Evolutionary conservation across 805 yeast genomes (phyloP).

Genomic region (Pichia phayaonensis): DNA sequence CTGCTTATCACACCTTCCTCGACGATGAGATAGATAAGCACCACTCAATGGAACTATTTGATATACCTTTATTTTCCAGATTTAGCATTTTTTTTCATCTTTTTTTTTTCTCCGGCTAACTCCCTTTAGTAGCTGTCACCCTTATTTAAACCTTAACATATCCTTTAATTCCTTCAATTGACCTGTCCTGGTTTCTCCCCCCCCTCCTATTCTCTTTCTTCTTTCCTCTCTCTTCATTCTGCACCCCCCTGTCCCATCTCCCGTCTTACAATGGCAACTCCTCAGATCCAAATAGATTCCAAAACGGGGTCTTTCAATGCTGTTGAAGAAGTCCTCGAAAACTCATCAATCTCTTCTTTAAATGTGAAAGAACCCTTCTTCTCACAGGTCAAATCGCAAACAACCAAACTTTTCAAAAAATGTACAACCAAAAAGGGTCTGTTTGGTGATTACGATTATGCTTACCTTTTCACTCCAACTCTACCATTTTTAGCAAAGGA

Average conservation of each 20-base stretch:
- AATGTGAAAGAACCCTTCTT: neutral
- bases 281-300: neutral
- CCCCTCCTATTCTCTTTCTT: neutral
- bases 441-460: constrained; percentile 83
- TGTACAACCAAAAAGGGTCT: constrained; percentile 69
- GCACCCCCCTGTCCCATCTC: neutral
- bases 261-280: neutral
- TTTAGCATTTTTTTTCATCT: neutral
- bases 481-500: constrained; percentile 53
- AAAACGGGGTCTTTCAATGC: neutral
- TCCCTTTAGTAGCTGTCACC: neutral
- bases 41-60: too few relatives aligned
- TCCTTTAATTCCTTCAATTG: too few relatives aligned
- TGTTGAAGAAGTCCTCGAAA: neutral
- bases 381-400: neutral
- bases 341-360: neutral
- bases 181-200: too few relatives aligned
- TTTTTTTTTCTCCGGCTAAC: too few relatives aligned
- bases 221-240: neutral
- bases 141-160: neutral
- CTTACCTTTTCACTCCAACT: constrained; percentile 69
- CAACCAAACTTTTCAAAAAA: constrained; percentile 13
- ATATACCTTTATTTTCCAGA: too few relatives aligned
- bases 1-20: too few relatives aligned
- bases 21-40: too few relatives aligned